Evolutionary conservation across 805 yeast species (phyloP).

Genomic region (Zygotorulaspora chibaensis): DNA sequence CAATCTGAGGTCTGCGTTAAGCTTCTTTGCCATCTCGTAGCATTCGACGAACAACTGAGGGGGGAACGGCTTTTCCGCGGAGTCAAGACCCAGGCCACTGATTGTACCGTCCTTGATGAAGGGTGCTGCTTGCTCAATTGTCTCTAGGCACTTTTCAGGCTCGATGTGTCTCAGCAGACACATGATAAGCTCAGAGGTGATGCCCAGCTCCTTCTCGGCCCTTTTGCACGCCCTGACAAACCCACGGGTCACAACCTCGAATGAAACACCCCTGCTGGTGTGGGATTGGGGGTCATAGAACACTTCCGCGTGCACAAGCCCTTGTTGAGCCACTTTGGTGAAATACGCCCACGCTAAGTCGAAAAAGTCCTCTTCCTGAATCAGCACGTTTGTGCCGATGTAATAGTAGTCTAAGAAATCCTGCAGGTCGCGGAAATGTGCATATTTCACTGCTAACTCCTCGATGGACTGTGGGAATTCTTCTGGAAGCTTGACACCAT

Average conservation of each 20-base stretch:
- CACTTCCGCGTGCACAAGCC: conserved; percentile 65
- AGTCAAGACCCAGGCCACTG: conserved; percentile 77
- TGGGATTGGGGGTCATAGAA: conserved; percentile 88
- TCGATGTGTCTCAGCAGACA: conserved; percentile 77
- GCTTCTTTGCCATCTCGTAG: conserved; percentile 45
- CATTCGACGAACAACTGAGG: conserved; percentile 66
- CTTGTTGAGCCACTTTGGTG: conserved; percentile 52
- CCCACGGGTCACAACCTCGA: conserved; percentile 61
- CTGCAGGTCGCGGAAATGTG: conserved; percentile 61
- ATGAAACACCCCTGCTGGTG: conserved; percentile 56
- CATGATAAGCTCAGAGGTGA: conserved; percentile 72
- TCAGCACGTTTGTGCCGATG: conserved; percentile 74
- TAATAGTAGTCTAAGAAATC: conserved; percentile 77
- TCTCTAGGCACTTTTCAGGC: conserved; percentile 50
- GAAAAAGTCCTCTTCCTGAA: conserved; percentile 65
- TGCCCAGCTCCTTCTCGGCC: conserved; percentile 56
- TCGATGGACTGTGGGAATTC: conserved; percentile 57
- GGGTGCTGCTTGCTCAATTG: conserved; percentile 50
- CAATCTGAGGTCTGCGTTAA: conserved; percentile 51
- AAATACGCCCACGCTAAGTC: conserved; percentile 76
- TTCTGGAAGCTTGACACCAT: conserved; percentile 55
- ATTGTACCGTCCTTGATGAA: conserved; percentile 55
- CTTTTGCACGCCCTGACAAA: conserved; percentile 62
- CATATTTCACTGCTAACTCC: conserved; percentile 55
- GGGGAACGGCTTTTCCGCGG: conserved; percentile 74